These are phyloP conservation scores for Talaromyces rugulosus DNA, from an alignment of 2,329 filamentous ascomycete species.

Conservation along the genomic window DNA sequence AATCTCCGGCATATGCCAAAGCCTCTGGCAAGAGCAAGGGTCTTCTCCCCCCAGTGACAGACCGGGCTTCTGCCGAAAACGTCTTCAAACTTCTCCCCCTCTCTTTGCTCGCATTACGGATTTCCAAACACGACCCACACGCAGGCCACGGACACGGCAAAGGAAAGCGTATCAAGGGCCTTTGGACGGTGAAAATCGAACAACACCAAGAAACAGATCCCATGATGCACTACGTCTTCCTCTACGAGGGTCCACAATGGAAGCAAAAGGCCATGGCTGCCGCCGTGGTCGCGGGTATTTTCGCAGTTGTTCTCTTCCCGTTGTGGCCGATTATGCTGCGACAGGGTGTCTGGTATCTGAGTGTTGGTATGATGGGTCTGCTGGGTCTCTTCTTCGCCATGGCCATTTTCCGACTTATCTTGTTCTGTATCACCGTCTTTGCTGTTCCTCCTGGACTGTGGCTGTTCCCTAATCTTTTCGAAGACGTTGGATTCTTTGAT, in stretches of 20 bases:
- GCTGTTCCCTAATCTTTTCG: constrained; percentile 96
- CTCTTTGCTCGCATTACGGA: constrained; percentile 87
- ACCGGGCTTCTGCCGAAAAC: constrained; percentile 85
- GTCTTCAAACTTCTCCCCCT: constrained; percentile 91
- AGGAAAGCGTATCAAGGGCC: constrained; percentile 82
- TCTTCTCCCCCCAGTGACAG: constrained; percentile 79
- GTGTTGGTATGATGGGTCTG: constrained; percentile 85
- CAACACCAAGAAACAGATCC: constrained; percentile 76
- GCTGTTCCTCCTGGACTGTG: constrained; percentile 81
- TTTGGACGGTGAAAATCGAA: constrained; percentile 94
- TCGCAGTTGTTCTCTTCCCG: constrained; percentile 88
- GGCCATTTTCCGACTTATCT: constrained; percentile 92
- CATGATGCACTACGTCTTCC: constrained; percentile 86
- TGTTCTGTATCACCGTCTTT: constrained; percentile 93
- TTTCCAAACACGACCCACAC: constrained; percentile 75
- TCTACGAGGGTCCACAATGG: constrained; percentile 90
- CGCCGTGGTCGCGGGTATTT: constrained; percentile 76
- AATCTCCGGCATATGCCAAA: constrained; percentile 87
- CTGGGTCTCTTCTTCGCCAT: constrained; percentile 94
- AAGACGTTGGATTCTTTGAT: constrained; percentile 97
- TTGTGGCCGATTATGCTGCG: constrained; percentile 90
- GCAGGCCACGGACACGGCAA: constrained; percentile 67
- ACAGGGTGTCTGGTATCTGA: constrained; percentile 94
- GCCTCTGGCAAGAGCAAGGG: constrained; percentile 80
- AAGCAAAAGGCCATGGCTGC: constrained; percentile 89